These are phyloP conservation scores for Eimeria sp. DNA, from an alignment of 169 alveolate species.

Conservation along the genomic window DNA sequence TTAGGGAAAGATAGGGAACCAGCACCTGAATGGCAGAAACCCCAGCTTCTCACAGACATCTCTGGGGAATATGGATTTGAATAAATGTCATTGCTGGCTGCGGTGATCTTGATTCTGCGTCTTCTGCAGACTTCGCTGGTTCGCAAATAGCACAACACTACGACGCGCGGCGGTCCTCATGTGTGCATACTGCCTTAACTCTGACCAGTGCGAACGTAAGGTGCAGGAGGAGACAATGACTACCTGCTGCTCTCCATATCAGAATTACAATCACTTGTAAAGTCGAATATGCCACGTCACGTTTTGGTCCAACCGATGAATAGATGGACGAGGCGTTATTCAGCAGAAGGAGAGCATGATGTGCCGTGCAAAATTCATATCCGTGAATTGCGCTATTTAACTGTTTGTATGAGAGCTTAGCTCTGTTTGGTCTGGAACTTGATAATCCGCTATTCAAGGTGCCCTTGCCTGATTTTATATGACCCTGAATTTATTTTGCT, in stretches of 20 bases:
- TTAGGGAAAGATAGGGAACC: background rate
- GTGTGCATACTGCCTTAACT: slow-evolving; percentile 67
- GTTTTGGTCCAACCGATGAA: background rate
- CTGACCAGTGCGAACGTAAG: slow-evolving; percentile 73
- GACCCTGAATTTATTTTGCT: background rate
- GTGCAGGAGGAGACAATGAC: background rate
- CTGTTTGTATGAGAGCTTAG: background rate
- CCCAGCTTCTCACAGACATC: background rate
- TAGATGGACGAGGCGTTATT: background rate
- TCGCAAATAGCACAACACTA: slow-evolving; percentile 46
- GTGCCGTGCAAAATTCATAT: background rate
- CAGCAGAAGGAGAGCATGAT: background rate
- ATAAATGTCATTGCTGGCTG: background rate
- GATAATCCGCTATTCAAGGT: background rate
- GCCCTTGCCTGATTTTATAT: background rate
- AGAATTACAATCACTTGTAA: background rate
- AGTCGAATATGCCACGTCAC: background rate
- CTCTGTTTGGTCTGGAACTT: background rate
- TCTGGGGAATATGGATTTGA: background rate
- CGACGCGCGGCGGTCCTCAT: slow-evolving; percentile 74
- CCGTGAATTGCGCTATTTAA: background rate
- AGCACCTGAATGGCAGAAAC: background rate
- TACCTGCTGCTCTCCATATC: background rate
- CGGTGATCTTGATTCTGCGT: background rate
- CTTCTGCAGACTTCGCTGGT: slow-evolving; percentile 57